phyloP scores from a whole-genome alignment of 139 green algal genomes.

The Asterochloris sp. region DNA sequence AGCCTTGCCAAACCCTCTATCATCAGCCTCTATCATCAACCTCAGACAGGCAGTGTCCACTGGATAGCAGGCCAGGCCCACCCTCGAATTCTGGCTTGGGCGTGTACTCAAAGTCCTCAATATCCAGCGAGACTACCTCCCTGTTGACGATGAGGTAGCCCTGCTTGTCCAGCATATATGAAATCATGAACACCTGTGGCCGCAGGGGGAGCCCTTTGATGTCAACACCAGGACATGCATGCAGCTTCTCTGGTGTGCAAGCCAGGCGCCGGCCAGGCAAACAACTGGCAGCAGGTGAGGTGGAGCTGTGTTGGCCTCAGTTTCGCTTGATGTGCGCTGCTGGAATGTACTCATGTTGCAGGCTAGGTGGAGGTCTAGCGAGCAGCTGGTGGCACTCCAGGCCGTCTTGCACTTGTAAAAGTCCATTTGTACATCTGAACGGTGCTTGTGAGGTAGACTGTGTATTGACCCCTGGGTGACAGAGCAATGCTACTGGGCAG shows the following conservation, averaged over 20 bases:
- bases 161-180: constrained; percentile 97
- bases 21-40: not conserved
- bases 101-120: constrained; percentile 95
- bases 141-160: constrained; percentile 97
- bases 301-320: no score
- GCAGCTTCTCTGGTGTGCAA: not conserved
- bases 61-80: not conserved
- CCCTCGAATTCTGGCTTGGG: constrained; percentile 92
- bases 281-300: no score
- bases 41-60: not conserved
- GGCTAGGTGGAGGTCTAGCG: not conserved
- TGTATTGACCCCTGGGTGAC: no score
- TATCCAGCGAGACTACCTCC: constrained; percentile 85
- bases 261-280: not conserved
- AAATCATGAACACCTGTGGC: constrained; percentile 97
- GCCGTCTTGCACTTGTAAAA: no score
- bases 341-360: not conserved
- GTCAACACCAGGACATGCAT: not conserved
- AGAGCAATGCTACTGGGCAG: no score
- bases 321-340: no score
- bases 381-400: not conserved
- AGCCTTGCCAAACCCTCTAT: not conserved
- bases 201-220: not conserved
- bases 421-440: no score
- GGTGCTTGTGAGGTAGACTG: no score